Evolutionary conservation across 169 alveolate genomes (phyloP).

Genomic region (Plasmodium reichenowi): DNA sequence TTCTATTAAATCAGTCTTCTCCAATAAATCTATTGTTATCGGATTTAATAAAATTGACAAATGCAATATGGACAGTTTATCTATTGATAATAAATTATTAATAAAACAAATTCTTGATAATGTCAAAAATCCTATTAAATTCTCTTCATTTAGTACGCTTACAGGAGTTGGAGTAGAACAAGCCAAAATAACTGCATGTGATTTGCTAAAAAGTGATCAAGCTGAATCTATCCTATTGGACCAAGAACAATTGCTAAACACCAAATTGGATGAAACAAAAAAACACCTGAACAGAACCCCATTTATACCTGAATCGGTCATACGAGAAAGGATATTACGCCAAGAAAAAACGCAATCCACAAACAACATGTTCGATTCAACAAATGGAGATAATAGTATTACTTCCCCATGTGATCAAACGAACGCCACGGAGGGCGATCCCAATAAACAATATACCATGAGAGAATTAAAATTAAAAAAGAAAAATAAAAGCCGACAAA

Average conservation of each 20-base stretch:
- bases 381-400: neutral
- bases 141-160: slow-evolving; percentile 83
- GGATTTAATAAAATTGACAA: slow-evolving; percentile 96
- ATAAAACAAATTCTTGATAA: slow-evolving; percentile 82
- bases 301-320: slow-evolving; percentile 90
- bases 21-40: slow-evolving; percentile 95
- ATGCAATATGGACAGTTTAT: slow-evolving; percentile 87
- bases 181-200: slow-evolving; percentile 92
- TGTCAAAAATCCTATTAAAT: slow-evolving; percentile 18
- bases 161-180: slow-evolving; percentile 92
- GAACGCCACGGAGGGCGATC: neutral
- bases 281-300: slow-evolving; percentile 85
- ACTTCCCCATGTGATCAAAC: neutral
- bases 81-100: slow-evolving; percentile 86
- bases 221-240: slow-evolving; percentile 20
- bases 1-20: slow-evolving; percentile 95
- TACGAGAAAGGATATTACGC: slow-evolving; percentile 77
- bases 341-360: slow-evolving; percentile 68
- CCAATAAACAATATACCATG: slow-evolving; percentile 30
- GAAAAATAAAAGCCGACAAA: slow-evolving; percentile 47
- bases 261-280: slow-evolving; percentile 23
- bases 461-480: slow-evolving; percentile 81
- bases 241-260: slow-evolving; percentile 33
- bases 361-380: slow-evolving; percentile 2
- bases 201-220: slow-evolving; percentile 82